Base-by-base conservation (phyloP, 331 rosid species). In the Pyracantha coccinea region DNA sequence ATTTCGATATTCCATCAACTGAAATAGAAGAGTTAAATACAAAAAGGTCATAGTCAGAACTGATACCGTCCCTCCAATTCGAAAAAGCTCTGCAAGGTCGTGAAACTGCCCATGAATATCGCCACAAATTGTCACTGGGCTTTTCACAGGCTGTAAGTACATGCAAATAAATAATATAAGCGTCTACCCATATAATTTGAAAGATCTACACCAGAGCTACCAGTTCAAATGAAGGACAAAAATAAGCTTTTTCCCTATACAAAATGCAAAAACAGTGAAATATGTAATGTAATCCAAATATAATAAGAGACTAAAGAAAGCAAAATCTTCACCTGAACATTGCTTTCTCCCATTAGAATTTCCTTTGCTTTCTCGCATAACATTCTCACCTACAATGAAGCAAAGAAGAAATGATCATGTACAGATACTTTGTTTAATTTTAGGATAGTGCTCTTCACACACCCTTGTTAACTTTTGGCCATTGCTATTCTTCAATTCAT, bases 71-170 rank as follows among this genome's bases (percentile, higher is more conserved):
- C 97, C 97, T 82, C 97, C 97, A 82, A 92, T 92, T 76, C 93
- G 96, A 80, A 92, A 92, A 75, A 92, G 92, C 78, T 92, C 97
- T 69, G 96, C 97, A 79, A 92, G 96, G 84, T 92, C 97, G 35
- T 92, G 97, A 78, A 92, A 92, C 80, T 92, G 97, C 77, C 97
- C 97, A 80, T 92, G 97, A 78, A 92, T 92, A 88, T 92, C 97
- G 0, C 97, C 97, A 85, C 97, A 92, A 72, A 92, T 89, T 68
- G 97, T 92, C 83, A 92, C 97, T 0, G 97, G 97, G 89, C 97
- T 92, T 88, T 87, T 88, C 81, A 92, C 97, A 80, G 97, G 97
- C 97, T 92, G 96, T 59, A 38, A 72, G 55, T 38, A 79, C 77
- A 85, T 32, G 61, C 80, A 83, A 55, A 73, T 28, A 68, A 33